Percentiles rank a stretch among this genome's conserved stretches.
phyloP scores from a whole-genome alignment of 2,329 filamentous ascomycete genomes.

The Drechslerella dactyloides region DNA sequence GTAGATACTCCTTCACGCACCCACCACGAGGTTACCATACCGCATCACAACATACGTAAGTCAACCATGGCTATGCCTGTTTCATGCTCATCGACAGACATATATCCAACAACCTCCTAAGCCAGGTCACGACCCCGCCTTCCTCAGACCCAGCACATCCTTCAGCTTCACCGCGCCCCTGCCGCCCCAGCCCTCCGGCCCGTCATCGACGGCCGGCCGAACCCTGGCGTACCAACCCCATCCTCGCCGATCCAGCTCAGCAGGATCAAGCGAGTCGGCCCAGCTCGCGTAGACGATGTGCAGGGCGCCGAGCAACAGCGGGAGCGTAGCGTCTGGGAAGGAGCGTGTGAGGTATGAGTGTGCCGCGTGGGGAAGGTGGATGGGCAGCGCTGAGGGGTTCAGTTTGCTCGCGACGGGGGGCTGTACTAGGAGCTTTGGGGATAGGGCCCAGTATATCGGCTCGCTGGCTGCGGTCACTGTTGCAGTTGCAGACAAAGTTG shows the following conservation, averaged over 20 bases:
- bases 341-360: slow-evolving; percentile 33
- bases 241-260: slow-evolving; percentile 33
- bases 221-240: slow-evolving; percentile 45
- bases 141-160: slow-evolving; percentile 35
- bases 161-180: slow-evolving; percentile 34
- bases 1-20: too few species aligned
- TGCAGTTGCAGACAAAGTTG: neutral
- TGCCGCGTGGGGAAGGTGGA: slow-evolving; percentile 41
- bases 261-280: slow-evolving; percentile 25
- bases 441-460: slow-evolving; percentile 42
- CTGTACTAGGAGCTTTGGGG: slow-evolving; percentile 27
- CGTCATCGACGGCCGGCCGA: slow-evolving; percentile 39
- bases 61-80: too few species aligned
- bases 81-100: neutral
- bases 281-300: slow-evolving; percentile 44
- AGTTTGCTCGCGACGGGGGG: slow-evolving; percentile 27
- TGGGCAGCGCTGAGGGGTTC: slow-evolving; percentile 46
- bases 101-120: neutral
- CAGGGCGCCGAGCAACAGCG: slow-evolving; percentile 33
- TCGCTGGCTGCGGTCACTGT: slow-evolving; percentile 7
- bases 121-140: slow-evolving; percentile 17
- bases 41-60: too few species aligned
- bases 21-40: too few species aligned
- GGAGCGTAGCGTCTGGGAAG: slow-evolving; percentile 30
- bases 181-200: slow-evolving; percentile 46